These are phyloP conservation scores for Boletellus ananiceps DNA, from an alignment of 768 basidiomycete genomes.

Conservation along the genomic window DNA sequence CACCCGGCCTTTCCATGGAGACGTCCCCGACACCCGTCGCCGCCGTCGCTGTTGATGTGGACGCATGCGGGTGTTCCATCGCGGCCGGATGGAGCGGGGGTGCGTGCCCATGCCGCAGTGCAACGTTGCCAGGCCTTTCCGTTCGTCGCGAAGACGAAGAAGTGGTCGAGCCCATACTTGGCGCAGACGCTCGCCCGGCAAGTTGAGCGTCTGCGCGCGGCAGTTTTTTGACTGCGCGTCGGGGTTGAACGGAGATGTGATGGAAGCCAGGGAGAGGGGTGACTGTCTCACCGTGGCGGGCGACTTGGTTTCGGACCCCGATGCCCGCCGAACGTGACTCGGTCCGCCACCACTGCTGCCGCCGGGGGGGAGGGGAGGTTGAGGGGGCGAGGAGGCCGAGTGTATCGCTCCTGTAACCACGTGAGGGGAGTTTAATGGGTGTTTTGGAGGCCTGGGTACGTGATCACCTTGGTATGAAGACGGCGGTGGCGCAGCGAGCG, in stretches of 20 bases:
- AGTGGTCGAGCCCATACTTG: conserved; percentile 23
- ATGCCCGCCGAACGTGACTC: conserved; percentile 25
- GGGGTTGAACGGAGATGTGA: conserved; percentile 38
- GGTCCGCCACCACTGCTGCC: conserved; percentile 9
- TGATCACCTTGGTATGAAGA: conserved; percentile 25
- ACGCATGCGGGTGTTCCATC: conserved; percentile 15
- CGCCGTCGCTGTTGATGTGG: conserved; percentile 14
- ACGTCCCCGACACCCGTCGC: conserved; percentile 21
- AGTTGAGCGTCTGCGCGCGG: conserved; percentile 69
- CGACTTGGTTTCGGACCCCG: conserved; percentile 29
- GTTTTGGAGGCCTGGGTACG: conserved; percentile 22
- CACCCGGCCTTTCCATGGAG: conserved; percentile 28
- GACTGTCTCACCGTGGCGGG: conserved; percentile 34
- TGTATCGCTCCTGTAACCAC: conserved; percentile 20
- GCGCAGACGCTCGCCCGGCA: conserved; percentile 79
- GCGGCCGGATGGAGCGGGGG: conserved; percentile 2
- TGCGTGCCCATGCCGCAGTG: conserved; percentile 36
- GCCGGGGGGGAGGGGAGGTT: conserved; percentile 7
- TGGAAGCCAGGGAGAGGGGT: conserved; percentile 39
- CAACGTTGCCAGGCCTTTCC: conserved; percentile 33
- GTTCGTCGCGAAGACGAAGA: conserved; percentile 24
- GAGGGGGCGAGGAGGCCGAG: conserved; percentile 18
- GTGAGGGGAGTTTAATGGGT: conserved; percentile 28
- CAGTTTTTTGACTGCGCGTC: conserved; percentile 64
- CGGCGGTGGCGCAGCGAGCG: conserved; percentile 17